Evolutionary conservation across 2,329 filamentous ascomycete genomes (phyloP), one percentile per base, ranked within the genome.

Genomic region (Ceratocystis destructans): DNA sequence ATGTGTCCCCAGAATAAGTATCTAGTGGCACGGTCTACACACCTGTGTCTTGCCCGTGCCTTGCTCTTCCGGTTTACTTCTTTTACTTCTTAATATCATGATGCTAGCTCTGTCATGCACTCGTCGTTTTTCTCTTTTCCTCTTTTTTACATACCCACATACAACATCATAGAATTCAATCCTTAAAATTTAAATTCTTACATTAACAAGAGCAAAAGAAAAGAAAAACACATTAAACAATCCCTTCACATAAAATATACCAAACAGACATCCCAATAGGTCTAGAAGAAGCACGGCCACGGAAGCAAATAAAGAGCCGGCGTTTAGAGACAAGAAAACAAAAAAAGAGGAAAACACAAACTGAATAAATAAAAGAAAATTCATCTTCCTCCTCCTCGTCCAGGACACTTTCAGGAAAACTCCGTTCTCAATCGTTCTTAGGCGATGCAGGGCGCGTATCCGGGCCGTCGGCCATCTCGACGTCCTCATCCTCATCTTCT

Each of bases 1-100:
- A 95, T 72, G 91, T 88, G 28, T 65, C 64, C 1, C 66, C 66
- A 48, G 66, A 68, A 57, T 68, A 68, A 57, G 10, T 25, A 12
- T 10, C 2, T 28, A 20, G 41, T 8, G 20, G 46, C 15, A 25
- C 7, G 37, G 44, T 61, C 37, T 4, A n/a, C 17, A 45, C 31
- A 28, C 28, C 28, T 28, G 28, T 28, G 28, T 28, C 28, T 5
- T 1, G 28, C 28, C 28, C 46, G 48, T 37, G 45, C 48, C 45
- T 66, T 33, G 50, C 50, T 31, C 12, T 55, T n/a, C 20, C 5
- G 17, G 6, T 44, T 53, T 62, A 5, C 25, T 41, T 53, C 10
- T 50, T 28, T 62, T 37, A 8, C n/a, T 33, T 64, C 45, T 37
- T 44, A 12, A n/a, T 37, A 31, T 33, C 55, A 59, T 59, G 55